Percentiles rank a stretch among this genome's conserved stretches.
Conservation (phyloP, 176 grass and related monocot genomes). For the Themeda triandra region DNA sequence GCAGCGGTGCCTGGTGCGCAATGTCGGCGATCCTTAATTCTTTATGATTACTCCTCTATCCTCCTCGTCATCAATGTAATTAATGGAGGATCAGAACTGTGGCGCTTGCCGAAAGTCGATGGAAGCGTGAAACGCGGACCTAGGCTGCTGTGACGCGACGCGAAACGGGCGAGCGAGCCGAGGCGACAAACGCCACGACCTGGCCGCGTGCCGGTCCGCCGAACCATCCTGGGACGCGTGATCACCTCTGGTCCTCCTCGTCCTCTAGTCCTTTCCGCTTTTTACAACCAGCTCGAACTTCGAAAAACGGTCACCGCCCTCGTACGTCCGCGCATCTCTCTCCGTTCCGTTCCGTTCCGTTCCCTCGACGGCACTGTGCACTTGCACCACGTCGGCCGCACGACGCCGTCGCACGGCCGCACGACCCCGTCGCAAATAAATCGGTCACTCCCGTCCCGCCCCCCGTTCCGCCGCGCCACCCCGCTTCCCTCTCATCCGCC, state of each 20-base stretch:
- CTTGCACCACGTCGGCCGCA: background rate
- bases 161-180: background rate
- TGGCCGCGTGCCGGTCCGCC: background rate
- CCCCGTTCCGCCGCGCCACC: background rate
- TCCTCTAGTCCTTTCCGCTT: background rate
- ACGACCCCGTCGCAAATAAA: background rate
- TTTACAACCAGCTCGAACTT: background rate
- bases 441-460: background rate
- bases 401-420: background rate
- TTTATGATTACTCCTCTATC: background rate
- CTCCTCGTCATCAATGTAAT: background rate
- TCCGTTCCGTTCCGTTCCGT: too few relatives aligned
- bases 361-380: background rate
- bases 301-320: background rate
- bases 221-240: background rate
- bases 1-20: background rate
- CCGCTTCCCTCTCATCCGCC: background rate
- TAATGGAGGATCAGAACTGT: background rate
- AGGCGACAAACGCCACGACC: background rate
- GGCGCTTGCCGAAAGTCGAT: background rate
- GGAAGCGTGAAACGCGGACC: background rate
- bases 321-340: background rate
- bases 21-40: background rate
- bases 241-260: background rate
- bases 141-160: background rate